Conservation (phyloP, 768 basidiomycete genomes). For the Suillus decipiens region DNA sequence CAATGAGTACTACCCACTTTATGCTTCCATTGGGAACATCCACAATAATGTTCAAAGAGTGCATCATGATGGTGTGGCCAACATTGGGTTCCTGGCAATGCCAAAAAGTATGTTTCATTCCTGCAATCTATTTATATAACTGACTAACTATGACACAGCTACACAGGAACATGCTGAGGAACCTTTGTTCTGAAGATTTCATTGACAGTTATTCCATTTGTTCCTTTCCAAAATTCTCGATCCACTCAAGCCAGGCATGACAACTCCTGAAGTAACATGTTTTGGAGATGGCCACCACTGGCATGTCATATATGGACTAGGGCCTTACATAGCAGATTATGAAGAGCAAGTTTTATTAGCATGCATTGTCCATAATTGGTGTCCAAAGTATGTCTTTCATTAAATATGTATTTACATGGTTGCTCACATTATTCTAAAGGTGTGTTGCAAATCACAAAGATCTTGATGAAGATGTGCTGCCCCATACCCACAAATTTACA, state of each 20-base stretch:
- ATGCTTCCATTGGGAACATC: slow-evolving; percentile 21
- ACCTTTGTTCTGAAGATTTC: slow-evolving; percentile 21
- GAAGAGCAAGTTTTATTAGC: slow-evolving; percentile 38
- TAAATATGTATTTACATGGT: no score
- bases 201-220: slow-evolving; percentile 32
- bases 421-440: no score
- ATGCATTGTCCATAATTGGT: slow-evolving; percentile 38
- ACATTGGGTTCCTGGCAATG: slow-evolving; percentile 27
- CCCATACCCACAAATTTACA: no score
- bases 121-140: background rate
- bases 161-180: background rate
- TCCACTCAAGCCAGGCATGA: slow-evolving; percentile 27
- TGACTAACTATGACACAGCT: background rate
- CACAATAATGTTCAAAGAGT: slow-evolving; percentile 23
- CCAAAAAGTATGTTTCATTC: slow-evolving; percentile 8
- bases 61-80: slow-evolving; percentile 21
- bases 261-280: slow-evolving; percentile 20
- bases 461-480: no score
- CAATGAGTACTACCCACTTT: slow-evolving; percentile 30
- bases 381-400: slow-evolving; percentile 28
- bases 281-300: slow-evolving; percentile 36
- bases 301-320: slow-evolving; percentile 34
- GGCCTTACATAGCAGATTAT: slow-evolving; percentile 43
- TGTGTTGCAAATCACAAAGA: no score
- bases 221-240: slow-evolving; percentile 29